These are phyloP conservation scores for Fomitopsis serialis DNA, from an alignment of 768 basidiomycete genomes.

Conservation along the genomic window DNA sequence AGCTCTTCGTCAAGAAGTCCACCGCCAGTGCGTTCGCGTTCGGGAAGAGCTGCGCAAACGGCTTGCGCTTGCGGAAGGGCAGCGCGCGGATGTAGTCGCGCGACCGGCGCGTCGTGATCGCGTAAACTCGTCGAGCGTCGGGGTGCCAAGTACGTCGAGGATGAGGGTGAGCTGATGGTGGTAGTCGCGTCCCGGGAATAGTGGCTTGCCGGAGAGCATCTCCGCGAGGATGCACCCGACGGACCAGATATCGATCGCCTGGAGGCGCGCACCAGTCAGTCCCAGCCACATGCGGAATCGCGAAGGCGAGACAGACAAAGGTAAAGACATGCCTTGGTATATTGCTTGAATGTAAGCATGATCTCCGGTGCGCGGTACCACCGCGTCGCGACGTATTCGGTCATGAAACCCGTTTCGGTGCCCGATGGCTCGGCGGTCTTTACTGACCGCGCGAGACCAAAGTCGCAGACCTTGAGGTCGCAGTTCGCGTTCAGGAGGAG, in stretches of 20 bases:
- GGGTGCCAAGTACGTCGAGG: constrained; percentile 94
- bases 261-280: constrained; percentile 5
- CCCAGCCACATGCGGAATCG: constrained; percentile 15
- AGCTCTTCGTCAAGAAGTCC: constrained; percentile 76
- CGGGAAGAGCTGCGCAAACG: constrained; percentile 84
- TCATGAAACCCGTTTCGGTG: constrained; percentile 73
- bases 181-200: constrained; percentile 96
- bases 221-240: constrained; percentile 89
- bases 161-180: constrained; percentile 96
- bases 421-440: constrained; percentile 82
- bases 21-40: constrained; percentile 79
- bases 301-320: constrained; percentile 22
- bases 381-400: constrained; percentile 95
- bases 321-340: constrained; percentile 65
- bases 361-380: constrained; percentile 99
- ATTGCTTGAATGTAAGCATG: constrained; percentile 99
- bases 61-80: constrained; percentile 84
- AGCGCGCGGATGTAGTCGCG: constrained; percentile 93
- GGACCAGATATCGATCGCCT: constrained; percentile 88
- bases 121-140: constrained; percentile 97
- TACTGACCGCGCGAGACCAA: constrained; percentile 89
- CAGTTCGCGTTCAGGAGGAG: constrained; percentile 97
- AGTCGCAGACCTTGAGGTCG: constrained; percentile 93
- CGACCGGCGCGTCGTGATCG: constrained; percentile 87
- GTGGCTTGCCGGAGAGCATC: constrained; percentile 94